Base-by-base conservation (phyloP, 2,329 filamentous ascomycete genomes). In the Aureobasidium sp. region DNA sequence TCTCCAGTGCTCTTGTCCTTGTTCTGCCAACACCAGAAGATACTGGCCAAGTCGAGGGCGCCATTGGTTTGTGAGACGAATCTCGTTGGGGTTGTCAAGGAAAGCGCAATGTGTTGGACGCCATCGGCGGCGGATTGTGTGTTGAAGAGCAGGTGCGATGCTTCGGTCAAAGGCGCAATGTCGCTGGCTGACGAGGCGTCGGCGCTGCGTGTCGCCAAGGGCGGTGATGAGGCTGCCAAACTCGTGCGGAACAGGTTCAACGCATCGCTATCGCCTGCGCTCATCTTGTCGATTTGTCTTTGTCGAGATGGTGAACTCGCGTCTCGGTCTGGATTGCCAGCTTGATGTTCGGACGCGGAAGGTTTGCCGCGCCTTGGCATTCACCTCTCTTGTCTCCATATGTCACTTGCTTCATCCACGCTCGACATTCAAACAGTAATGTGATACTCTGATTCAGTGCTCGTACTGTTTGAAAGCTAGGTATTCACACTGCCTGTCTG, bases 21-120 rank as follows among this genome's bases (percentile, higher is more conserved):
- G 77, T 97, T 95, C 70, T 90, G 82, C 91, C 91, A 99, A 62
- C 91, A 91, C 72, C 97, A 96, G 79, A 93, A 97, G 76, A 97
- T 93, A 73, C 89, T 94, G 72, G 94, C 91, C 68, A 99, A 81
- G 73, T 97, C 90, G 70, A 96, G 87, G 52, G 62, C 62, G 47
- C 84, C 81, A 69, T 84, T 70, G 37, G 76, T 76, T 22, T 63
- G 53, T 29, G 90, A 92, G 64, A 89, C 83, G 79, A 97, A 97
- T 69, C 94, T 90, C 67, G 94, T 99, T 11, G 87, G 82, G 64
- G 59, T 78, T 73, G 55, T 83, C 82, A 69, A 82, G 75, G 64
- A 64, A 25, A 74, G 67, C 1, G 72, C 63, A 36, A 68, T 70
- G 82, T 79, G 82, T 78, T 97, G 94, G 5, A 63, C 57, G 42